These are phyloP conservation scores for Chamaecyparis obtusa DNA, from an alignment of 75 land plant species.

Conservation along the genomic window DNA sequence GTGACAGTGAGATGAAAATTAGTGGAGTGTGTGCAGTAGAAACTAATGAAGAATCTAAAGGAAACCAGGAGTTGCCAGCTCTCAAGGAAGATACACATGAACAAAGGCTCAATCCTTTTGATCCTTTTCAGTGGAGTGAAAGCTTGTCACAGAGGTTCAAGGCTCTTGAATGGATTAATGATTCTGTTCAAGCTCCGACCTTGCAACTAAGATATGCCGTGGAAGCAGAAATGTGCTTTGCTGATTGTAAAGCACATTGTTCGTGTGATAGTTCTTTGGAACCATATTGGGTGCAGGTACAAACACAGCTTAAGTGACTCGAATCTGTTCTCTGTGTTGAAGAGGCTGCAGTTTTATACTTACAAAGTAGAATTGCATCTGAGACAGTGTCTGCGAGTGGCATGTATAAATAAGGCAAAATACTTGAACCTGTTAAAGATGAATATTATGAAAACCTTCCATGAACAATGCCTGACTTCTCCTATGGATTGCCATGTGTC, in stretches of 20 bases:
- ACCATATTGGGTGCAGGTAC: too few species aligned
- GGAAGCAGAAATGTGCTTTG: too few species aligned
- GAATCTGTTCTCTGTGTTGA: slow-evolving; percentile 37
- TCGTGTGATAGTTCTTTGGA: too few species aligned
- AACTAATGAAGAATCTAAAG: slow-evolving; percentile 9
- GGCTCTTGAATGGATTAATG: slow-evolving; percentile 24
- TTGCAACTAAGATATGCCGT: too few species aligned
- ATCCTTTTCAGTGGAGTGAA: slow-evolving; percentile 42
- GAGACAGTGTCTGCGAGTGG: neutral
- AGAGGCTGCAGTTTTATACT: slow-evolving; percentile 21
- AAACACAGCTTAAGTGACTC: slow-evolving; percentile 44
- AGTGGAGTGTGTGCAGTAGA: slow-evolving; percentile 4
- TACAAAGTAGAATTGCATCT: neutral
- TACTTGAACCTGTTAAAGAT: neutral
- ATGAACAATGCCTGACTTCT: neutral
- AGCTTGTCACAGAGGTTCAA: slow-evolving; percentile 42
- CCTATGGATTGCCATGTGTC: neutral
- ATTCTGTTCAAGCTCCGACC: too few species aligned
- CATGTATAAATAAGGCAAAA: neutral
- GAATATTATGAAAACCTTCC: neutral
- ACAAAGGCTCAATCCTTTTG: slow-evolving; percentile 14
- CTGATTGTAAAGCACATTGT: too few species aligned
- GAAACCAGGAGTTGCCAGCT: neutral
- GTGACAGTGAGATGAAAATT: slow-evolving; percentile 1
- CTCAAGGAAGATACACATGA: slow-evolving; percentile 4